Evolutionary conservation across 1,284 basidiomycete genomes (phyloP).

Genomic region (Sutorius eximius): DNA sequence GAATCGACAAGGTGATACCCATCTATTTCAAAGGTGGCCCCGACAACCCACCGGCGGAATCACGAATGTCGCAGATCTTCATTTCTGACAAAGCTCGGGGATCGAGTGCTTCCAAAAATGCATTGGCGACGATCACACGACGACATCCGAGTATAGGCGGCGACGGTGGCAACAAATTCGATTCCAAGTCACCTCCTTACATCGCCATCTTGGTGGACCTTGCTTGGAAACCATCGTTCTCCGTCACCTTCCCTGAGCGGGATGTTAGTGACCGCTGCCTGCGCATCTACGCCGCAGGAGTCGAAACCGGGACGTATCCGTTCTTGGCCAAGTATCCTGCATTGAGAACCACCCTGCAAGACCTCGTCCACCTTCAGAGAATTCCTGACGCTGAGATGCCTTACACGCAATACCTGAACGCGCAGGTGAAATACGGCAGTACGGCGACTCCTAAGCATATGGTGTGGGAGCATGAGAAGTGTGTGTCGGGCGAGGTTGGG

Average conservation of each 20-base stretch:
- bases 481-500: not conserved
- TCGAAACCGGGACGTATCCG: constrained; percentile 6
- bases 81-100: constrained; percentile 10
- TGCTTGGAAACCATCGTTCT: not conserved
- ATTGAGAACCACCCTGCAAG: not conserved
- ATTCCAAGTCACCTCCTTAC: constrained; percentile 6
- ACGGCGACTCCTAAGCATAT: constrained; percentile 3
- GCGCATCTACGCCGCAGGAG: constrained; percentile 8
- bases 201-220: constrained; percentile 19
- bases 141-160: not conserved
- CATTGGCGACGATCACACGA: constrained; percentile 1
- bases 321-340: not conserved
- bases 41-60: not conserved
- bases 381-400: not conserved
- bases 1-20: constrained; percentile 13
- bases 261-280: constrained; percentile 2
- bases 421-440: not conserved
- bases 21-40: constrained; percentile 13
- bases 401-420: not conserved
- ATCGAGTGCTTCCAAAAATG: not conserved
- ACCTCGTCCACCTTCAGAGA: constrained; percentile 1
- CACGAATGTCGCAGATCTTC: constrained; percentile 12
- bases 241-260: not conserved
- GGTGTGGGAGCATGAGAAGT: constrained; percentile 4
- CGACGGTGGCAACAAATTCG: no score